Evolutionary conservation across 176 grass and related monocot species (phyloP).

Genomic region (Hordeum marinum): DNA sequence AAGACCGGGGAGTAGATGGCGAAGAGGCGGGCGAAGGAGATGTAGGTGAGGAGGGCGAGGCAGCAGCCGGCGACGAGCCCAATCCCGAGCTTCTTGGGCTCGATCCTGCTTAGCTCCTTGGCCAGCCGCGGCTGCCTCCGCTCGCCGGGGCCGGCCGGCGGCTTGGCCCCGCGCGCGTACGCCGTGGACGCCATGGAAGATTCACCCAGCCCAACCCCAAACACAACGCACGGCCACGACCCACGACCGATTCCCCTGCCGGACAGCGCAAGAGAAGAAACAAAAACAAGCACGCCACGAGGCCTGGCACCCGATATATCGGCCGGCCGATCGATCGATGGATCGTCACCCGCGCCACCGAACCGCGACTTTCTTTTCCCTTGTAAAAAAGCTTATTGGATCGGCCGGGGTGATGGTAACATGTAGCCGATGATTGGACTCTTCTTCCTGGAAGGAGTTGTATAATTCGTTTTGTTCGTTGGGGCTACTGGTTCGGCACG

Average conservation of each 20-base stretch:
- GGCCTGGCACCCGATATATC: background rate
- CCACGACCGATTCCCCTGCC: background rate
- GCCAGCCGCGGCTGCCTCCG: slow-evolving; percentile 35
- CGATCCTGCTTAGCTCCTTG: slow-evolving; percentile 52
- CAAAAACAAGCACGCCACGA: background rate
- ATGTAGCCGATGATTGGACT: slow-evolving; percentile 25
- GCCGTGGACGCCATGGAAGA: slow-evolving; percentile 43
- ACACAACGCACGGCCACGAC: background rate
- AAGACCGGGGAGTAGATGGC: slow-evolving; percentile 52
- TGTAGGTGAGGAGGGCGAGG: slow-evolving; percentile 44
- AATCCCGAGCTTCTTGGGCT: slow-evolving; percentile 54
- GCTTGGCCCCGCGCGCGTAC: slow-evolving; percentile 43
- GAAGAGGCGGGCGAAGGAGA: slow-evolving; percentile 45
- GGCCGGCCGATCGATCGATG: background rate
- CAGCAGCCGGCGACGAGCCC: slow-evolving; percentile 47
- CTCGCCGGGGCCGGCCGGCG: slow-evolving; percentile 13
- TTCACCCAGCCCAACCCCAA: background rate
- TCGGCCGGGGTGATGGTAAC: slow-evolving; percentile 15
- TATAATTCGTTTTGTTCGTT: slow-evolving; percentile 21
- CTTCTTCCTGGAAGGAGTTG: background rate
- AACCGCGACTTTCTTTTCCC: background rate
- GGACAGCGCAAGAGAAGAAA: background rate
- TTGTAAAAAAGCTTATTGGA: background rate
- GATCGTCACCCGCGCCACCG: background rate
- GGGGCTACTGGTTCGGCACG: background rate